These are phyloP conservation scores for Parasarocladium wereldwijsianum DNA, from an alignment of 2,329 filamentous ascomycete genomes.

Conservation along the genomic window DNA sequence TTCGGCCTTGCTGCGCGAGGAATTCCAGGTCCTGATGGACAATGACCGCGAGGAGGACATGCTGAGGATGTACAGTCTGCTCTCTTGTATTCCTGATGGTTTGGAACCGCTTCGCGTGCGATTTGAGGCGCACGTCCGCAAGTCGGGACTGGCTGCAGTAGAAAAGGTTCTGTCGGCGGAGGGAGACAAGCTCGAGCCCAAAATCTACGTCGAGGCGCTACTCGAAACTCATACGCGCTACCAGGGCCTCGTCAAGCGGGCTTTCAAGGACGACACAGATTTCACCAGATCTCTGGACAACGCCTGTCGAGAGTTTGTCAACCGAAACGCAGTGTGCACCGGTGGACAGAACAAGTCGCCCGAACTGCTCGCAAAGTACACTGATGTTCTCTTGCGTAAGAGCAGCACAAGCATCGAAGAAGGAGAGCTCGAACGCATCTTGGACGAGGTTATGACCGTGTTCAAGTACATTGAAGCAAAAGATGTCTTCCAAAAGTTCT, in stretches of 20 bases:
- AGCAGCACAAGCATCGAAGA: slow-evolving; percentile 87
- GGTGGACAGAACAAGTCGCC: slow-evolving; percentile 87
- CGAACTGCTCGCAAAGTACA: slow-evolving; percentile 88
- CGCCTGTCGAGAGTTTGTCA: slow-evolving; percentile 94
- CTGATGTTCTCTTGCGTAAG: slow-evolving; percentile 84
- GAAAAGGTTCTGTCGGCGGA: slow-evolving; percentile 79
- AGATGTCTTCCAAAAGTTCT: slow-evolving; percentile 99
- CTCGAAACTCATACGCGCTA: slow-evolving; percentile 93
- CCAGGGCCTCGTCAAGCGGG: slow-evolving; percentile 75
- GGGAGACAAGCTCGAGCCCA: slow-evolving; percentile 83
- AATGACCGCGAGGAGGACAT: slow-evolving; percentile 93
- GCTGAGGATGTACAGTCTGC: slow-evolving; percentile 86
- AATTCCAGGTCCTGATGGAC: slow-evolving; percentile 88
- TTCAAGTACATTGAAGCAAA: slow-evolving; percentile 99
- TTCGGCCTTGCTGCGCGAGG: slow-evolving; percentile 71
- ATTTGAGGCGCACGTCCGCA: slow-evolving; percentile 87
- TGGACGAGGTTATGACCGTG: slow-evolving; percentile 94
- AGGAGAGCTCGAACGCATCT: slow-evolving; percentile 75
- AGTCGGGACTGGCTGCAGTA: slow-evolving; percentile 75
- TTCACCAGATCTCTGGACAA: slow-evolving; percentile 95
- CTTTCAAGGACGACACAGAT: slow-evolving; percentile 90
- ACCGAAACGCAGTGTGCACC: slow-evolving; percentile 92
- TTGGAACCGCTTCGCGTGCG: slow-evolving; percentile 73
- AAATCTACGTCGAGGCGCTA: slow-evolving; percentile 89
- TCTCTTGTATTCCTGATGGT: slow-evolving; percentile 80